Evolutionary conservation across 257 asterid species (phyloP).

Genomic region (Nicotiana sylvestris): DNA sequence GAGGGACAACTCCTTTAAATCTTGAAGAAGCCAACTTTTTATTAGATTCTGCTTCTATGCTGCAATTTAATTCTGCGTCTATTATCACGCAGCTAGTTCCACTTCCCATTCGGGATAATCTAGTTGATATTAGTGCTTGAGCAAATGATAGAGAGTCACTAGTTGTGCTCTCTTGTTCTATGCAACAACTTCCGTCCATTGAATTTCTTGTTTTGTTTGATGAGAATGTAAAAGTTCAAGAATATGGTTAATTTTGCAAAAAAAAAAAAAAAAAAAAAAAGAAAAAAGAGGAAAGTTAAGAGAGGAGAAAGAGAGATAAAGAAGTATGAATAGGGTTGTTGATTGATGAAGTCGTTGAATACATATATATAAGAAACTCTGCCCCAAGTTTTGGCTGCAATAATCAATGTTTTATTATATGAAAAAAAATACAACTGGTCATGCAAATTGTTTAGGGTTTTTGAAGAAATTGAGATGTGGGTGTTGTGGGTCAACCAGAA

Average conservation of each 20-base stretch:
- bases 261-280: background rate
- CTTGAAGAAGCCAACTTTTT: constrained; percentile 71
- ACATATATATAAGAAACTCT: background rate
- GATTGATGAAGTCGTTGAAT: background rate
- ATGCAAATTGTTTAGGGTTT: constrained; percentile 8
- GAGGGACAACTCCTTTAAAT: constrained; percentile 93
- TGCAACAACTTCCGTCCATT: constrained; percentile 55
- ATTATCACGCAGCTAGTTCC: constrained; percentile 45
- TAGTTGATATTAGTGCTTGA: constrained; percentile 19
- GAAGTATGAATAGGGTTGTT: constrained; percentile 15
- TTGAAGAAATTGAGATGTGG: constrained; percentile 40
- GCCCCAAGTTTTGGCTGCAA: background rate
- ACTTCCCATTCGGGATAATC: constrained; percentile 51
- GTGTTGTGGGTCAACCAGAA: constrained; percentile 68
- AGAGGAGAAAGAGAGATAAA: background rate
- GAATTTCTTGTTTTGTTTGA: background rate
- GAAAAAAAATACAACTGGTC: background rate
- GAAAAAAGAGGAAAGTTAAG: background rate
- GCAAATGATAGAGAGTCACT: constrained; percentile 38
- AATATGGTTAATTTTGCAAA: background rate
- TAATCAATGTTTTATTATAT: no score
- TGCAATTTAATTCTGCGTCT: constrained; percentile 39
- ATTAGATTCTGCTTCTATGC: constrained; percentile 67
- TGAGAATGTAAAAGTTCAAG: background rate
- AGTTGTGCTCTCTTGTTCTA: constrained; percentile 52